These are phyloP conservation scores for Aspergillus phoenicis DNA, from an alignment of 2,329 filamentous ascomycete genomes.

Conservation along the genomic window DNA sequence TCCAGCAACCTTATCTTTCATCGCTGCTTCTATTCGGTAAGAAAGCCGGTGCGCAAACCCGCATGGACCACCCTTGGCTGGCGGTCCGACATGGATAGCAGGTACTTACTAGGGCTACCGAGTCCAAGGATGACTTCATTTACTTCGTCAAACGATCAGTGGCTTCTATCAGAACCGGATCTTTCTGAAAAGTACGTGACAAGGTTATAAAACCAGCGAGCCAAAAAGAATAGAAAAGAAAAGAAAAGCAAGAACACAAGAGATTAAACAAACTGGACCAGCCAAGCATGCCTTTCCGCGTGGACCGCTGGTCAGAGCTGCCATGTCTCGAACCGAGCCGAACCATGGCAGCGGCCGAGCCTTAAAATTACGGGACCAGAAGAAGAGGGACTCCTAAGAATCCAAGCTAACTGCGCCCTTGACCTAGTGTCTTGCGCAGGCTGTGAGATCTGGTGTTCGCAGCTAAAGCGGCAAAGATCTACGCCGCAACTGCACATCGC, in stretches of 20 bases:
- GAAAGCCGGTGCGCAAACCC: not conserved
- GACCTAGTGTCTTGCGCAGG: not conserved
- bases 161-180: not conserved
- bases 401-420: not conserved
- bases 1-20: slow-evolving; percentile 19
- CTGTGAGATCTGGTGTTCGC: slow-evolving; percentile 6
- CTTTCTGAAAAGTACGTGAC: not conserved
- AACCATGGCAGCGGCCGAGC: slow-evolving; percentile 15
- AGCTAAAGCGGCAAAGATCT: slow-evolving; percentile 13
- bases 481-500: slow-evolving; percentile 4
- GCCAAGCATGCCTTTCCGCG: slow-evolving; percentile 16
- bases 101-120: not conserved
- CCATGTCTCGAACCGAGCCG: slow-evolving; percentile 20
- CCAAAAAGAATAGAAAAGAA: not conserved
- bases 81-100: not conserved
- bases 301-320: slow-evolving; percentile 14
- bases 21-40: slow-evolving; percentile 4
- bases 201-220: not conserved
- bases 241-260: not conserved
- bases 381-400: not conserved
- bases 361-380: slow-evolving; percentile 1
- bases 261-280: not conserved
- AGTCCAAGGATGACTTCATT: not conserved
- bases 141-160: not conserved
- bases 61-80: not conserved